Evolutionary conservation across 2,329 filamentous ascomycete species (phyloP).

Genomic region (Pyrenophora teres): DNA sequence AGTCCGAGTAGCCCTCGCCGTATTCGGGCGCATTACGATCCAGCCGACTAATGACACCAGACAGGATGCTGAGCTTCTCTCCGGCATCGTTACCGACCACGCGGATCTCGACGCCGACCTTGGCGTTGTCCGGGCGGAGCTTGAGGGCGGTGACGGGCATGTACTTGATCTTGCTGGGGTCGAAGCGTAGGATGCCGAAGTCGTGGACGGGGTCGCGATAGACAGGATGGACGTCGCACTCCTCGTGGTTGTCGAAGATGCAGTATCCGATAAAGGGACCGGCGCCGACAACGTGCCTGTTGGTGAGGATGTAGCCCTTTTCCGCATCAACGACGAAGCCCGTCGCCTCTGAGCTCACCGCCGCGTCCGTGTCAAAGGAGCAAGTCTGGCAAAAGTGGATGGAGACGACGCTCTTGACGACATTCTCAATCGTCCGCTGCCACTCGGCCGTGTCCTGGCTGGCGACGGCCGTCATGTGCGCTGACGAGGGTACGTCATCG

Average conservation of each 20-base stretch:
- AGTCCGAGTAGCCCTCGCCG: conserved; percentile 96
- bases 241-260: conserved; percentile 98
- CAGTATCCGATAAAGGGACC: conserved; percentile 98
- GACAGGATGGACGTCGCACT: conserved; percentile 92
- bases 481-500: conserved; percentile 43
- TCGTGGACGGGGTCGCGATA: conserved; percentile 99
- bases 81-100: conserved; percentile 98
- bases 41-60: conserved; percentile 92
- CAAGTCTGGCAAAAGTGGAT: conserved; percentile 98
- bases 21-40: conserved; percentile 95
- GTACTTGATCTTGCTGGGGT: conserved; percentile 95
- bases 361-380: conserved; percentile 96
- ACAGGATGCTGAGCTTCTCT: conserved; percentile 96
- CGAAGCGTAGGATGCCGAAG: conserved; percentile 95
- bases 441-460: conserved; percentile 77
- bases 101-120: conserved; percentile 89
- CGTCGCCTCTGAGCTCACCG: conserved; percentile 91
- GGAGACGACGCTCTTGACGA: conserved; percentile 95
- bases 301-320: conserved; percentile 69
- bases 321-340: conserved; percentile 97
- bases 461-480: conserved; percentile 49
- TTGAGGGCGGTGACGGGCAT: conserved; percentile 84
- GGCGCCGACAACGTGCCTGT: conserved; percentile 84
- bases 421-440: conserved; percentile 93
- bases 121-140: conserved; percentile 82